A percentile compares a stretch with the other conserved stretches of the same genome.
Conservation (phyloP, 768 basidiomycete species). For the Tephrocybe rancida region DNA sequence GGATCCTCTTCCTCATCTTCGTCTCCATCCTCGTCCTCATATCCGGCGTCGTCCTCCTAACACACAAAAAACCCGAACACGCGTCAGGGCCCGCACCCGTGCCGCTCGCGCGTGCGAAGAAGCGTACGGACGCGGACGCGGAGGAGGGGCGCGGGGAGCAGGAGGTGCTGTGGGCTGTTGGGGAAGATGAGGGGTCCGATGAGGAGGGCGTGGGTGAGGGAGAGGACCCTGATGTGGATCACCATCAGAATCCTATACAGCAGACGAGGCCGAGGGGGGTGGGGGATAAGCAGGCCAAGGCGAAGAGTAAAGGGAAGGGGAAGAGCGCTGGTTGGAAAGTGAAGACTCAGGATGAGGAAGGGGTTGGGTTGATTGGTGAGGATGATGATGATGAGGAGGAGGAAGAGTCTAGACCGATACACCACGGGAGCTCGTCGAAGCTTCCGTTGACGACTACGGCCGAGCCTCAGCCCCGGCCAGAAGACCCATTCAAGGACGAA, state of each 20-base stretch:
- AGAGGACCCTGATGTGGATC: conserved; percentile 47
- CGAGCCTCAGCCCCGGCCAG: neutral
- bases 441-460: neutral
- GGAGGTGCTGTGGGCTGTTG: conserved; percentile 69
- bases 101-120: conserved; percentile 30
- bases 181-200: conserved; percentile 72
- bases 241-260: conserved; percentile 41
- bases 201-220: conserved; percentile 48
- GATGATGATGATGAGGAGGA: conserved; percentile 36
- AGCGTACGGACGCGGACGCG: conserved; percentile 18
- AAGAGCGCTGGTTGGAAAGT: conserved; percentile 13
- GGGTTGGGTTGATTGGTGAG: conserved; percentile 41
- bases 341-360: conserved; percentile 39
- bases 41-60: conserved; percentile 89
- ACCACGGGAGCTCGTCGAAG: conserved; percentile 9
- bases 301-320: conserved; percentile 1
- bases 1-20: conserved; percentile 89
- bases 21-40: conserved; percentile 86
- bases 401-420: conserved; percentile 3
- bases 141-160: conserved; percentile 33
- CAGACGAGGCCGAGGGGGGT: conserved; percentile 15
- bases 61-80: conserved; percentile 86
- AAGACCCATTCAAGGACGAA: conserved; percentile 8
- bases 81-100: conserved; percentile 34
- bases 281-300: conserved; percentile 8